These are phyloP conservation scores for Silene coronaria DNA, from an alignment of 179 eudicot species.

Conservation along the genomic window DNA sequence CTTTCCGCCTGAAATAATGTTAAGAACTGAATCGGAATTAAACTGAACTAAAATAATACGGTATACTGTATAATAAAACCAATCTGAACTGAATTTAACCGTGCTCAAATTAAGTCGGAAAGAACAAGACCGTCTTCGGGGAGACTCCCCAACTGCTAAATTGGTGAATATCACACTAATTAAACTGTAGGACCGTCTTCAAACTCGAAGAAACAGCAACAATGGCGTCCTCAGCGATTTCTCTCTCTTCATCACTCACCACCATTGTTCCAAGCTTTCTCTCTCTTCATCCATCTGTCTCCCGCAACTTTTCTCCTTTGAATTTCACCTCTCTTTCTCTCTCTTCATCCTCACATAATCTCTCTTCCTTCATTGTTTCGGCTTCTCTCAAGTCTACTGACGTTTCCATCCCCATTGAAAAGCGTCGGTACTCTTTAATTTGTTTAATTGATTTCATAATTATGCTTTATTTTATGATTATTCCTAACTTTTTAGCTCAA, in stretches of 20 bases:
- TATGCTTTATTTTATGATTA: background rate
- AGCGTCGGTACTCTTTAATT: slow-evolving; percentile 34
- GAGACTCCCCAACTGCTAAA: background rate
- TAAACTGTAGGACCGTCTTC: background rate
- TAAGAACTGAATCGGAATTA: too few relatives aligned
- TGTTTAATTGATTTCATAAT: too few relatives aligned
- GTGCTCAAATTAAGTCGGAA: too few relatives aligned
- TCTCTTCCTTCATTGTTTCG: slow-evolving; percentile 25
- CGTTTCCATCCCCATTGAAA: slow-evolving; percentile 61
- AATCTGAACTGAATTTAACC: too few relatives aligned
- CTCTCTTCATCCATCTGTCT: slow-evolving; percentile 5
- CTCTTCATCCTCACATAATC: slow-evolving; percentile 29
- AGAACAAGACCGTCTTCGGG: too few relatives aligned
- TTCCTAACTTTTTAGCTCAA: background rate
- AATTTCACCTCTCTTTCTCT: slow-evolving; percentile 36
- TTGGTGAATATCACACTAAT: background rate
- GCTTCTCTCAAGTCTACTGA: slow-evolving; percentile 32
- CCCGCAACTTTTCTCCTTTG: slow-evolving; percentile 12
- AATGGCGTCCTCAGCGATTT: slow-evolving; percentile 2
- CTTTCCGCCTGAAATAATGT: too few relatives aligned
- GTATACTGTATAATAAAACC: too few relatives aligned
- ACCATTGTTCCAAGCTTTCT: slow-evolving; percentile 21
- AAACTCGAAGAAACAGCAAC: background rate
- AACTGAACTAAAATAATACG: too few relatives aligned
- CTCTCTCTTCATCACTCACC: slow-evolving; percentile 39